phyloP scores from a whole-genome alignment of 2,329 filamentous ascomycete species.

The Fusarium nygamai region DNA sequence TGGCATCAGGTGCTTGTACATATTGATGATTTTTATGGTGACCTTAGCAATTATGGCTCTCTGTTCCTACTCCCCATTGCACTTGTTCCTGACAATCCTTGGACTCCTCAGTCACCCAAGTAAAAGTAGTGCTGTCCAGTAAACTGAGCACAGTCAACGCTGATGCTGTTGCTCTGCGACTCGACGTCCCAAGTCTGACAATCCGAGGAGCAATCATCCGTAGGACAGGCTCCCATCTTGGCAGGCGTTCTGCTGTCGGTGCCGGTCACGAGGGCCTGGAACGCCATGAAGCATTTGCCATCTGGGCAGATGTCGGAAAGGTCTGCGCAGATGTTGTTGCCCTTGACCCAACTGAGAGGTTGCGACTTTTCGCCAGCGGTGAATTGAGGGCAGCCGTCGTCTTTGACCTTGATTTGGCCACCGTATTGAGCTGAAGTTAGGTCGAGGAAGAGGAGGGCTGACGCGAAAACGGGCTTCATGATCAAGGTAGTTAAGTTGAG shows the following conservation, averaged over 20 bases:
- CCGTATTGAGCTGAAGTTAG: background rate
- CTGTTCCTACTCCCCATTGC: background rate
- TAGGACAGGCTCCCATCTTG: conserved; percentile 6
- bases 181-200: conserved; percentile 7
- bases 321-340: conserved; percentile 9
- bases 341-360: background rate
- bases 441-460: background rate
- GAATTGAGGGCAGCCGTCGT: conserved; percentile 4
- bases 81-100: too few relatives aligned
- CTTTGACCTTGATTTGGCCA: conserved; percentile 6
- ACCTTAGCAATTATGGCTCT: background rate
- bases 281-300: conserved; percentile 7
- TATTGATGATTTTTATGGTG: background rate
- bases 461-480: background rate
- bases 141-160: conserved; percentile 6
- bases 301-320: background rate
- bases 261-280: background rate
- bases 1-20: background rate
- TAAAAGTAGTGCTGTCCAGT: conserved; percentile 14
- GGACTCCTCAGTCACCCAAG: background rate
- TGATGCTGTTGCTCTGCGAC: background rate
- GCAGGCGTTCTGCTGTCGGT: background rate
- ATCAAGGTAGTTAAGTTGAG: background rate
- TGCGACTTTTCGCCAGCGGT: background rate
- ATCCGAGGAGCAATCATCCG: background rate